Evolutionary conservation across 768 basidiomycete species (phyloP).

Genomic region (Leccinum longicurvipes): DNA sequence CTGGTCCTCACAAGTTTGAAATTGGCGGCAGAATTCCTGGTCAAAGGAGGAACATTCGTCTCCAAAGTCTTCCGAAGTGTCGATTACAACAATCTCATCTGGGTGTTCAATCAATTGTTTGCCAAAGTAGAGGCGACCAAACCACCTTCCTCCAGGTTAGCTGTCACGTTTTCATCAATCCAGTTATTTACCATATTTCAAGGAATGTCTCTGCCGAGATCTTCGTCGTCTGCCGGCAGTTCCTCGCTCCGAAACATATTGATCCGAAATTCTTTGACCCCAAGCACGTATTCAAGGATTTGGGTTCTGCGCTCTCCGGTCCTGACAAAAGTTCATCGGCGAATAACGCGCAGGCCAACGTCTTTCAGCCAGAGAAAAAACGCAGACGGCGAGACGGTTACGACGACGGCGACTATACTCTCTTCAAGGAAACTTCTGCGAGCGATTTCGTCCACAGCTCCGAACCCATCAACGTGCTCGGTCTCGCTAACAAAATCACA

Average conservation of each 20-base stretch:
- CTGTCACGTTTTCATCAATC: neutral
- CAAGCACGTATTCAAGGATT: slow-evolving; percentile 95
- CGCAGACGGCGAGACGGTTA: slow-evolving; percentile 91
- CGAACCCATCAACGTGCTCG: slow-evolving; percentile 80
- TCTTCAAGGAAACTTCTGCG: slow-evolving; percentile 73
- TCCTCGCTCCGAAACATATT: slow-evolving; percentile 90
- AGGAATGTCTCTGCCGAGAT: slow-evolving; percentile 99
- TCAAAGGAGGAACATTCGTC: slow-evolving; percentile 91
- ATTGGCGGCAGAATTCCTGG: slow-evolving; percentile 91
- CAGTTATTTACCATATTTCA: neutral
- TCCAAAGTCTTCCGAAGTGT: slow-evolving; percentile 98
- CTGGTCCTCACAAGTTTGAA: slow-evolving; percentile 94
- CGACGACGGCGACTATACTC: slow-evolving; percentile 87
- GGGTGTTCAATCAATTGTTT: slow-evolving; percentile 98
- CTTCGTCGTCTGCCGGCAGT: slow-evolving; percentile 96
- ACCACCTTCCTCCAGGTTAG: slow-evolving; percentile 91
- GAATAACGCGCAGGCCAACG: slow-evolving; percentile 78
- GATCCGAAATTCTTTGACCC: slow-evolving; percentile 98
- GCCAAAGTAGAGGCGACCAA: slow-evolving; percentile 97
- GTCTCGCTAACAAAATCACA: slow-evolving; percentile 70
- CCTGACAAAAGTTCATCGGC: slow-evolving; percentile 52
- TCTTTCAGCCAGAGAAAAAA: slow-evolving; percentile 98
- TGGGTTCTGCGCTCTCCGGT: slow-evolving; percentile 46
- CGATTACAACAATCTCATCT: slow-evolving; percentile 97
- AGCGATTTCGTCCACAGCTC: slow-evolving; percentile 63